phyloP scores from a whole-genome alignment of 75 land plant genomes.

The Chamaecyparis obtusa region DNA sequence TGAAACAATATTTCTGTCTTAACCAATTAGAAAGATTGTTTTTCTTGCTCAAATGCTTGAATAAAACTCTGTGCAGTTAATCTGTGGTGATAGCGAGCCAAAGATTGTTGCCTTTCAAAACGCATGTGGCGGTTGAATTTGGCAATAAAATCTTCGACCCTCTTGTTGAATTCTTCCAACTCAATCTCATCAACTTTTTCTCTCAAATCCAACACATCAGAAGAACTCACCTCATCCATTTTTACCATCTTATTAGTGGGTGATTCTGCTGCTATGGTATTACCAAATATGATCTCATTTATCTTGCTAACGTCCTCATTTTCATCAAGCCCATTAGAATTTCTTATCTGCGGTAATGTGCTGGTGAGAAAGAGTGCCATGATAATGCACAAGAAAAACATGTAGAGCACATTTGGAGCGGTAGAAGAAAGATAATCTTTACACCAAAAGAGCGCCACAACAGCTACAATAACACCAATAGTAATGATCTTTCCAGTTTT shows the following conservation, averaged over 20 bases:
- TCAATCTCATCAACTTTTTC: background rate
- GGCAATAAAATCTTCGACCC: conserved; percentile 2
- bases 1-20: too few species aligned
- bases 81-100: background rate
- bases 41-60: background rate
- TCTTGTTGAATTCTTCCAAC: background rate
- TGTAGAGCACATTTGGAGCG: background rate
- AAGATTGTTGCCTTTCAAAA: background rate
- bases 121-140: background rate
- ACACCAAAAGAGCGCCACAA: background rate
- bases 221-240: background rate
- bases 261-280: background rate
- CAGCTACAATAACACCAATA: background rate
- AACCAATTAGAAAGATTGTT: background rate
- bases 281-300: background rate
- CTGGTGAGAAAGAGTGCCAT: background rate
- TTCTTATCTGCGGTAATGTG: background rate
- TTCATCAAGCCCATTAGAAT: background rate
- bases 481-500: background rate
- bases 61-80: background rate
- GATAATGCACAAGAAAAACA: background rate
- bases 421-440: background rate
- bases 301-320: background rate
- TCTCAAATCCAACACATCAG: background rate
- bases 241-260: background rate